Percentiles rank a stretch among this genome's conserved stretches.
Conservation (phyloP, 352 stramenopile species). For the Nannochloropsis limnetica region DNA sequence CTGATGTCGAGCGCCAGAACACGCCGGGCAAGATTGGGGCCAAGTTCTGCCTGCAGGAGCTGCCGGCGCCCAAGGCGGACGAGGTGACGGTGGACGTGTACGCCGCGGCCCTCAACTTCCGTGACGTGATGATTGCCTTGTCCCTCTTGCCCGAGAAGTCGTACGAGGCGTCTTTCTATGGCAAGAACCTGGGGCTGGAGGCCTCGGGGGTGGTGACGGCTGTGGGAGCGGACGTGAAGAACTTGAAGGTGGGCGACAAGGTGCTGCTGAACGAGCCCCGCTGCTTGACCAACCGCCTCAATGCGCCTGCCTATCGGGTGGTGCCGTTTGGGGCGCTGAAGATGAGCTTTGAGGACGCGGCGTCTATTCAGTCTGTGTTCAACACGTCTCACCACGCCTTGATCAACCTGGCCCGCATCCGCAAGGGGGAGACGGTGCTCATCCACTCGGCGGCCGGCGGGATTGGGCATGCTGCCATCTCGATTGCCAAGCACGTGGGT, state of each 20-base stretch:
- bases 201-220: slow-evolving; percentile 10
- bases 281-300: slow-evolving; percentile 30
- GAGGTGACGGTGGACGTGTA: not conserved
- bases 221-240: not conserved
- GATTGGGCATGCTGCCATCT: slow-evolving; percentile 36
- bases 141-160: not conserved
- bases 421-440: slow-evolving; percentile 35
- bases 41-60: slow-evolving; percentile 22
- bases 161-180: slow-evolving; percentile 24
- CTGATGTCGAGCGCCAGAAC: not conserved
- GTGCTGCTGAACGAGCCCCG: slow-evolving; percentile 33
- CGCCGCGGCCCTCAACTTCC: slow-evolving; percentile 25
- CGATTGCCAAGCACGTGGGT: not conserved
- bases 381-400: slow-evolving; percentile 23
- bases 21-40: slow-evolving; percentile 32
- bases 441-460: slow-evolving; percentile 38
- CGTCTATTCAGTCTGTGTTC: slow-evolving; percentile 16
- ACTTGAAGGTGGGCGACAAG: slow-evolving; percentile 20
- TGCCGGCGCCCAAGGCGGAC: slow-evolving; percentile 29
- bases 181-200: slow-evolving; percentile 22
- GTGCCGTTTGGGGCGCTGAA: not conserved
- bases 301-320: not conserved
- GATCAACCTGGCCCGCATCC: slow-evolving; percentile 36
- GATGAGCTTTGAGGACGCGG: slow-evolving; percentile 29
- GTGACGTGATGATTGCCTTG: not conserved